Conservation (phyloP, 176 grass and related monocot species). For the Bolboschoenus planiculmis region DNA sequence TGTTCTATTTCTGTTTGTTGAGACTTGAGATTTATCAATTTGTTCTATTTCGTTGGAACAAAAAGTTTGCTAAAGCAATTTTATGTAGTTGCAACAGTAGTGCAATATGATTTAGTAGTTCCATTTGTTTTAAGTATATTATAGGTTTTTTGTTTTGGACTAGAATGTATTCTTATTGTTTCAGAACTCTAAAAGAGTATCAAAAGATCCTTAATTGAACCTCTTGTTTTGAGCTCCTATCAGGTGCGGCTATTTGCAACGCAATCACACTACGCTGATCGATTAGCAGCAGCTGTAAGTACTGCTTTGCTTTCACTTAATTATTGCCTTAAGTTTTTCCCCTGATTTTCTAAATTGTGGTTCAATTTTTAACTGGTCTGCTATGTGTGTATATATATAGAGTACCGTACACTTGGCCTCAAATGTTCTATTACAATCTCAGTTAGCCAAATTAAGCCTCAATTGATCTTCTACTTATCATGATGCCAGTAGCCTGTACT, state of each 20-base stretch:
- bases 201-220: neutral
- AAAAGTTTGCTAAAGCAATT: neutral
- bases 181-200: too few relatives aligned
- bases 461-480: neutral
- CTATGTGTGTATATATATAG: neutral
- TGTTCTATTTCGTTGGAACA: neutral
- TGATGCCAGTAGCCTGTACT: neutral
- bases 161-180: too few relatives aligned
- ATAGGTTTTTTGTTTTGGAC: too few relatives aligned
- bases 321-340: neutral
- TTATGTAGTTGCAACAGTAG: neutral
- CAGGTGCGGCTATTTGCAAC: slow-evolving; percentile 77
- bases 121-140: neutral
- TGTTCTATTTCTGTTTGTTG: neutral
- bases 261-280: slow-evolving; percentile 74
- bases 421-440: neutral
- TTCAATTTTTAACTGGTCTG: neutral
- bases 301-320: neutral
- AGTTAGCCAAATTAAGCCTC: neutral
- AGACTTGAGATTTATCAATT: too few relatives aligned
- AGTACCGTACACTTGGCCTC: neutral
- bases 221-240: neutral
- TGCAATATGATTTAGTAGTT: neutral
- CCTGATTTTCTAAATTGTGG: neutral
- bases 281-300: slow-evolving; percentile 57